These are phyloP conservation scores for Pestalotiopsis sp. DNA, from an alignment of 2,329 filamentous ascomycete genomes.

Conservation along the genomic window DNA sequence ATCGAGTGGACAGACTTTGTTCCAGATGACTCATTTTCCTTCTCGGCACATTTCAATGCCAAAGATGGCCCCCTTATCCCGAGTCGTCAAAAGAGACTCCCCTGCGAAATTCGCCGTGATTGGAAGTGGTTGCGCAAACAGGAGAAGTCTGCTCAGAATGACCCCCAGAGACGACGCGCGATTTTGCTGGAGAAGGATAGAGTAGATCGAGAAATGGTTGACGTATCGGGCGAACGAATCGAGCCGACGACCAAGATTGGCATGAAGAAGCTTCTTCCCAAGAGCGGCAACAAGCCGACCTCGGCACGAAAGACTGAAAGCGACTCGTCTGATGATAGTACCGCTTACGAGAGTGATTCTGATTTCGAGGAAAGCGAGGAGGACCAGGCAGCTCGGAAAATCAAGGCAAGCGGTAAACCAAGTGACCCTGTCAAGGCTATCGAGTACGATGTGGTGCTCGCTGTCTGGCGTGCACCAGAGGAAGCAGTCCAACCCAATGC, in stretches of 20 bases:
- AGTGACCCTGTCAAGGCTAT: constrained; percentile 24
- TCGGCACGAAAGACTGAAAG: neutral
- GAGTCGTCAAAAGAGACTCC: constrained; percentile 9
- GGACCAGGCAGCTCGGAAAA: constrained; percentile 15
- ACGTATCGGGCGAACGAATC: constrained; percentile 7
- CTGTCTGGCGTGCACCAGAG: constrained; percentile 27
- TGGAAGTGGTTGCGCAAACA: constrained; percentile 6
- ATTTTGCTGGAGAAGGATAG: constrained; percentile 1
- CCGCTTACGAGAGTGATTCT: constrained; percentile 7
- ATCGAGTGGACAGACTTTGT: neutral
- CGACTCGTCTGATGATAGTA: constrained; percentile 12
- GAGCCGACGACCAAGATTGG: neutral
- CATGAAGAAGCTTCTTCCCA: neutral
- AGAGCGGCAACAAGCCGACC: neutral
- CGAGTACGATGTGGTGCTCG: constrained; percentile 29
- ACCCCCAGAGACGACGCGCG: neutral
- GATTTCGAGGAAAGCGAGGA: constrained; percentile 11
- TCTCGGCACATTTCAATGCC: constrained; percentile 13
- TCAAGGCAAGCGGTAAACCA: constrained; percentile 20
- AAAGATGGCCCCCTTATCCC: constrained; percentile 3
- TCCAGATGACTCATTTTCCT: constrained; percentile 6
- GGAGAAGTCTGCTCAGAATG: constrained; percentile 5
- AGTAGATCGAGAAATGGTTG: constrained; percentile 14
- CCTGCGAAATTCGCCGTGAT: constrained; percentile 16
- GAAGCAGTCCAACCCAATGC: constrained; percentile 33